Base-by-base conservation (phyloP, 2,329 filamentous ascomycete genomes). In the Phyllosticta citrichinensis region DNA sequence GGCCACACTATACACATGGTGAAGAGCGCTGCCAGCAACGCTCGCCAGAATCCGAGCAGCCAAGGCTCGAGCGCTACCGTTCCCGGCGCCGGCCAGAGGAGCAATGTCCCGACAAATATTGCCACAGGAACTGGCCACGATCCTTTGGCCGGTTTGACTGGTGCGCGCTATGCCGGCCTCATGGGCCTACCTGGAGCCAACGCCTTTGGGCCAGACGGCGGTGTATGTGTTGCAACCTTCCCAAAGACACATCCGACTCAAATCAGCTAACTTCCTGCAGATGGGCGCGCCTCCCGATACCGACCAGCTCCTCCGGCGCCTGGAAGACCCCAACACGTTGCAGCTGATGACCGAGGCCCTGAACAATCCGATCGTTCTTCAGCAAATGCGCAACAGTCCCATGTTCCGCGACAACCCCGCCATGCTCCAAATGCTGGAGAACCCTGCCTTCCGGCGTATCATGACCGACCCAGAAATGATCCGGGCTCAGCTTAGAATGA, bases 1-100 rank as follows among this genome's bases (percentile, higher is more conserved):
- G 91, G 92, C 65, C 94, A 97, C 75, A 97, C 93, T 19, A 86
- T 99, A 67, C 94, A 99, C 74, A 83, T 99, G 69, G 94, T 99
- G 69, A 97, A 96, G 80, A 95, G 91, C 72, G 93, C 94, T 53
- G 89, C 89, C 63, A 97, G 92, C 81, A 96, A 95, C 69, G 81
- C 81, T 64, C 80, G 81, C 62, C 81, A 83, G 68, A 81, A 80
- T 65, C 80, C 79, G 14, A 75, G 82, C 20, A 77, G 75, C 63
- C 80, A 82, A 67, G 76, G 74, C 40, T 76, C 80, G 10, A 77
- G 77, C 73, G 77, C 82, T 3, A 79, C 83, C 1, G 80, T 84
- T 52, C 27, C 59, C 27, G 60, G 60, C 30, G 35, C 60, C 27
- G 60, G 60, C 19, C 24, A 54, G 11, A 56, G 53, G 17, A 55